Evolutionary conservation across 768 basidiomycete species (phyloP).

Genomic region (Phylloporus arenicola): DNA sequence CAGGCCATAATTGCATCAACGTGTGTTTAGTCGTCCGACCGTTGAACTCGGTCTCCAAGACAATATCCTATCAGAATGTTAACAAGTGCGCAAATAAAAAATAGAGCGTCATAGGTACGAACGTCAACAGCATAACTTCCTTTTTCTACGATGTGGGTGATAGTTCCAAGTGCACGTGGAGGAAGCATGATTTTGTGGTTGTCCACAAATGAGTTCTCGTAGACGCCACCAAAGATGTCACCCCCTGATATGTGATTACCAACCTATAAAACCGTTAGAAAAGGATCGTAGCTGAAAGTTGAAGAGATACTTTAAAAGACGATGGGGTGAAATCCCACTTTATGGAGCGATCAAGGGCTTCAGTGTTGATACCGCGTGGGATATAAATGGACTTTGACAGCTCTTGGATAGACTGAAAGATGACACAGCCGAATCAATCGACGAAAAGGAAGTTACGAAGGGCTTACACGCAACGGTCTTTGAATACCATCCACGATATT

Average conservation of each 20-base stretch:
- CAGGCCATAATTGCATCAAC: constrained; percentile 99
- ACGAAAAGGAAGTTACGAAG: background rate
- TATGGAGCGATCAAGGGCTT: constrained; percentile 80
- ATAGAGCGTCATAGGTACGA: constrained; percentile 24
- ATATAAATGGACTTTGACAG: constrained; percentile 99
- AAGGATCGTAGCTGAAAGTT: background rate
- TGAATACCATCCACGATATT: constrained; percentile 99
- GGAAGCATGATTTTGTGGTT: constrained; percentile 97
- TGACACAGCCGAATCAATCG: constrained; percentile 3
- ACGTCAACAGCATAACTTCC: constrained; percentile 91
- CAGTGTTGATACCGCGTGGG: constrained; percentile 97
- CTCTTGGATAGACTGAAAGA: constrained; percentile 78
- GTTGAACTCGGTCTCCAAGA: constrained; percentile 96
- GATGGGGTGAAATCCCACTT: constrained; percentile 95
- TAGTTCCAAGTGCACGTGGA: constrained; percentile 90
- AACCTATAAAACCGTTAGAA: constrained; percentile 43
- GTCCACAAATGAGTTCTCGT: constrained; percentile 94
- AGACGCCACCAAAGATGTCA: constrained; percentile 92
- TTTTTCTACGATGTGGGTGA: constrained; percentile 89
- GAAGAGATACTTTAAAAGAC: constrained; percentile 56
- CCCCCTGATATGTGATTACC: constrained; percentile 98
- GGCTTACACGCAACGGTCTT: constrained; percentile 76
- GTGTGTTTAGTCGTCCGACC: constrained; percentile 90
- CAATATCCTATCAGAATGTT: constrained; percentile 61
- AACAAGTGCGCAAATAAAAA: constrained; percentile 1